These are phyloP conservation scores for Pyrus bretschneideri DNA, from an alignment of 306 rosid genomes.

Conservation along the genomic window DNA sequence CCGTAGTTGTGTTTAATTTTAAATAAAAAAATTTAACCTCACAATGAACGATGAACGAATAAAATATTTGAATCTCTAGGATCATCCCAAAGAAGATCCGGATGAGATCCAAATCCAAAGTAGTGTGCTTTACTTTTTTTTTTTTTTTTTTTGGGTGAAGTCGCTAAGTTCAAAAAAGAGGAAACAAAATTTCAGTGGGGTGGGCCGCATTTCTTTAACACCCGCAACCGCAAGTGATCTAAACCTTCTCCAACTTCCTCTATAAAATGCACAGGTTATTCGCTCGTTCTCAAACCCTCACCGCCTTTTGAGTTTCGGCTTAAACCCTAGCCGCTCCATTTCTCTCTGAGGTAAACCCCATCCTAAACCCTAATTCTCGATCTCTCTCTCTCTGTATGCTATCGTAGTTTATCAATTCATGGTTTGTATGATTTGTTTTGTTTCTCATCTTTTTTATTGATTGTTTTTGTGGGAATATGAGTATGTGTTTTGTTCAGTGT, in stretches of 20 bases:
- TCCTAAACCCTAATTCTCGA: not conserved
- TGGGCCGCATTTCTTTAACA: not conserved
- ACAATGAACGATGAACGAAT: too few relatives aligned
- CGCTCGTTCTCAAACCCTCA: too few relatives aligned
- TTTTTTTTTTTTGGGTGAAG: too few relatives aligned
- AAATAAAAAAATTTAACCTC: too few relatives aligned
- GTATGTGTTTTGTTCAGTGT: not conserved
- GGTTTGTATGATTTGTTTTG: not conserved
- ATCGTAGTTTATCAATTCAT: not conserved
- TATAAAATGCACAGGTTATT: slow-evolving; percentile 12
- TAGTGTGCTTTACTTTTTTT: too few relatives aligned
- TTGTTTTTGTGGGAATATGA: not conserved
- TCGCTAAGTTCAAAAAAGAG: not conserved
- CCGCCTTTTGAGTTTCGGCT: not conserved
- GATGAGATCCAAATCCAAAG: too few relatives aligned
- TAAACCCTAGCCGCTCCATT: slow-evolving; percentile 67
- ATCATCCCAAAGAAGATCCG: too few relatives aligned
- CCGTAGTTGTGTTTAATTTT: too few relatives aligned
- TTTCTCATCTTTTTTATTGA: not conserved
- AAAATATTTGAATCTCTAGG: fast-evolving
- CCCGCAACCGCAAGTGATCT: slow-evolving; percentile 1
- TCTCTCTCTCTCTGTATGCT: not conserved
- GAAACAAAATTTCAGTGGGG: not conserved
- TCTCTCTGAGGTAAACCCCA: slow-evolving; percentile 21
- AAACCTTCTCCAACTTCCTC: not conserved